Evolutionary conservation across 2,329 filamentous ascomycete genomes (phyloP), one percentile per base, ranked within the genome.

Genomic region (Microcyclosporella mali): DNA sequence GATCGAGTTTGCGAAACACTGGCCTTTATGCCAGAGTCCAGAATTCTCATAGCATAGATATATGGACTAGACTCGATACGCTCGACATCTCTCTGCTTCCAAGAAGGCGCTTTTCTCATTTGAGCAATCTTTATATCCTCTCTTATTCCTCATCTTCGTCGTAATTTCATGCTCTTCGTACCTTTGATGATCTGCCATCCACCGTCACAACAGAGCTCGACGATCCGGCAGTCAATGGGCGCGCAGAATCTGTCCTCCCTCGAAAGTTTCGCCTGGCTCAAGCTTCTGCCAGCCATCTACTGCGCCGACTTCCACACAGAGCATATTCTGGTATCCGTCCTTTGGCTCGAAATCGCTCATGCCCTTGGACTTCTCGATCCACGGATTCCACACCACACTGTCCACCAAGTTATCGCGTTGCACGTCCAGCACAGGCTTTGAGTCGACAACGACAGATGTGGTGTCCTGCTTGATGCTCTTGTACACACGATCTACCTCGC

Each of bases 331-430:
- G 73, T 84, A 97, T 29, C 85, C 92, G 41, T 89, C 85, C 61
- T 94, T 85, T 37, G 92, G 92, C 45, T 77, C 78, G 63, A 97
- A 95, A 66, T 98, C 92, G 40, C 72, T 81, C 70, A 95, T 94
- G 4, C 75, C 75, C 56, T 81, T 78, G 1, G 86, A 81, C 72
- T 94, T 94, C 51, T 89, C 86, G 31, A 76, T 74, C 88, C 90
- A 95, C 1, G 92, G 92, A 68, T 98, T 98, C 92, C 92, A 98
- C 21, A 97, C 85, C 1, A 95, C 90, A 12, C 92, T 82, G 55
- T 97, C 87, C 49, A 78, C 77, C 53, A 98, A 75, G 53, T 88
- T 89, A 66, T 95, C 88, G 49, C 92, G 80, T 31, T 84, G 78
- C 42, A 97, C 74, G 46, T 81, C 80, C 70, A 85, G 88, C 38